phyloP scores from a whole-genome alignment of 495 filamentous ascomycete genomes.

The Talaromyces stipitatus region DNA sequence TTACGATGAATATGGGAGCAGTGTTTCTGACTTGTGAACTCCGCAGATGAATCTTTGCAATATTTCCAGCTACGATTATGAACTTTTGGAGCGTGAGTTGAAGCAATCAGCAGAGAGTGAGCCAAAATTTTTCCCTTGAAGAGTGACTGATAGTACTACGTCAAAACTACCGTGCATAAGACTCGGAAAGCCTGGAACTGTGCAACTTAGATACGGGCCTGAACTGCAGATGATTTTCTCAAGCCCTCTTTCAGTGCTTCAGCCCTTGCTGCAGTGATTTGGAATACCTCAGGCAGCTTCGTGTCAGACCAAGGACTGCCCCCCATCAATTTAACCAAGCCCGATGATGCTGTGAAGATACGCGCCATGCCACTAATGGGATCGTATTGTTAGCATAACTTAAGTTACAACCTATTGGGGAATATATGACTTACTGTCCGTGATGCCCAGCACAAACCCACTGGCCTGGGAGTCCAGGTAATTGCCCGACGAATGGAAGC shows the following conservation, averaged over 20 bases:
- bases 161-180: too few species aligned
- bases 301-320: neutral
- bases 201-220: neutral
- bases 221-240: neutral
- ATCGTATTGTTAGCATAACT: neutral
- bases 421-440: neutral
- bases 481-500: neutral
- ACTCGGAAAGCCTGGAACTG: too few species aligned
- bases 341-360: neutral
- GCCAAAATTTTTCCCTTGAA: too few species aligned
- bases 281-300: neutral
- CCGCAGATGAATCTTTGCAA: too few species aligned
- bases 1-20: too few species aligned
- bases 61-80: too few species aligned
- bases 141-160: too few species aligned
- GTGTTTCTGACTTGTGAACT: too few species aligned
- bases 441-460: neutral
- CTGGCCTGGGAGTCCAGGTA: neutral
- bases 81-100: too few species aligned
- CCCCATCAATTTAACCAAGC: neutral
- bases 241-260: neutral
- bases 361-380: neutral
- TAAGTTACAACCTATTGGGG: neutral
- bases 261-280: neutral
- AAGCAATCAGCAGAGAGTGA: too few species aligned